A percentile compares a stretch with the other conserved stretches of the same genome.
These are phyloP conservation scores for Fraxinus latifolia DNA, from an alignment of 305 asterid genomes.

Conservation along the genomic window DNA sequence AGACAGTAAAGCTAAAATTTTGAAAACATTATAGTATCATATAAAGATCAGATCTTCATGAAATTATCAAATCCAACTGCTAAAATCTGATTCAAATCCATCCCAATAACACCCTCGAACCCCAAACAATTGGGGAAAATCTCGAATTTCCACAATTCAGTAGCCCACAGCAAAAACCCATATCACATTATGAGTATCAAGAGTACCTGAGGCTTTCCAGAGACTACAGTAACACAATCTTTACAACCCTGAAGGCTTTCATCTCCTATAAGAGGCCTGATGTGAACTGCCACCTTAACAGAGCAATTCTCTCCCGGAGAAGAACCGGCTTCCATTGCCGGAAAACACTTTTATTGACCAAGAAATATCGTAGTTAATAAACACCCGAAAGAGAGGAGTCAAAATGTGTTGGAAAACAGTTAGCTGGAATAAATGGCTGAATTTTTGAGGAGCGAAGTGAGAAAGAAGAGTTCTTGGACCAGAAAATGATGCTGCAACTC, in stretches of 20 bases:
- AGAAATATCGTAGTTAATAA: conserved; percentile 13
- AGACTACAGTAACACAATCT: conserved; percentile 79
- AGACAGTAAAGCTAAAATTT: conserved; percentile 17
- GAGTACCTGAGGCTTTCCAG: conserved; percentile 95
- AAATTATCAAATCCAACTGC: conserved; percentile 21
- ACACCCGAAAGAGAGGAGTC: conserved; percentile 14
- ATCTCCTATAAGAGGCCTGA: conserved; percentile 92
- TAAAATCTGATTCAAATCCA: conserved; percentile 26
- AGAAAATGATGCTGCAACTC: conserved; percentile 73
- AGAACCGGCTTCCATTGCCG: conserved; percentile 54
- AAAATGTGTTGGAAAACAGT: conserved; percentile 43
- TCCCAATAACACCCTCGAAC: conserved; percentile 18
- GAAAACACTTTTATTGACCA: conserved; percentile 5
- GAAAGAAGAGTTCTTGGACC: conserved; percentile 35
- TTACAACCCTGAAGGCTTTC: conserved; percentile 94
- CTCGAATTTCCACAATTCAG: conserved; percentile 21
- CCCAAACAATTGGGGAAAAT: neutral
- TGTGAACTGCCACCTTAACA: conserved; percentile 96
- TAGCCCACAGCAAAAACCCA: conserved; percentile 24
- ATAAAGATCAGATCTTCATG: conserved; percentile 52
- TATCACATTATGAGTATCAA: conserved; percentile 33
- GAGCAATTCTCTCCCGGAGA: conserved; percentile 82
- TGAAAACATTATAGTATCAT: conserved; percentile 18
- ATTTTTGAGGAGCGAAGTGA: conserved; percentile 34
- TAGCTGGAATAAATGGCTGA: conserved; percentile 28